phyloP scores from a whole-genome alignment of 2,329 filamentous ascomycete genomes.

The Alternaria triticina region DNA sequence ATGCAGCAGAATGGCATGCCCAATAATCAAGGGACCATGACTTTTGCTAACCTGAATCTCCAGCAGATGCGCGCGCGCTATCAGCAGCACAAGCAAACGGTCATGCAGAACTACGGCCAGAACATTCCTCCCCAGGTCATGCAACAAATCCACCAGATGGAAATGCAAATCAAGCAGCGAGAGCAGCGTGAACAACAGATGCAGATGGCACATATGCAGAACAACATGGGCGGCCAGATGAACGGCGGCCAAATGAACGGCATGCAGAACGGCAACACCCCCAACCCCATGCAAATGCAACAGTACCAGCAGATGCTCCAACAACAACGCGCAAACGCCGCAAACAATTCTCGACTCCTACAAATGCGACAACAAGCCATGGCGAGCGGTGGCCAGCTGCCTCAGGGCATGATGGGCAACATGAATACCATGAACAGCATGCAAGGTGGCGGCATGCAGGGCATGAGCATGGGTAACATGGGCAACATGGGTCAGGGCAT shows the following conservation, averaged over 20 bases:
- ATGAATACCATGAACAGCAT: constrained; percentile 29
- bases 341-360: constrained; percentile 44
- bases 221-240: constrained; percentile 26
- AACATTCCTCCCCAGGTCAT: constrained; percentile 35
- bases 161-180: constrained; percentile 33
- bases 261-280: constrained; percentile 25
- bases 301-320: constrained; percentile 44
- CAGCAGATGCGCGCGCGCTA: constrained; percentile 36
- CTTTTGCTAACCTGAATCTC: constrained; percentile 36
- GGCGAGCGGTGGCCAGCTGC: constrained; percentile 39
- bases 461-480: constrained; percentile 38
- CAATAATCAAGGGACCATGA: constrained; percentile 22
- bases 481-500: constrained; percentile 20
- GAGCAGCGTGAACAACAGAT: constrained; percentile 28
- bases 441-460: constrained; percentile 30
- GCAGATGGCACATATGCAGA: constrained; percentile 27
- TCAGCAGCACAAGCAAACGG: constrained; percentile 29
- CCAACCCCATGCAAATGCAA: constrained; percentile 41
- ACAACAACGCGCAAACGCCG: constrained; percentile 40
- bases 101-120: constrained; percentile 32
- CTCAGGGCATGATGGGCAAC: constrained; percentile 37
- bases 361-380: constrained; percentile 42
- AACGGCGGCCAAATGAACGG: constrained; percentile 32
- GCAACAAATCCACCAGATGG: constrained; percentile 38
- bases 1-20: constrained; percentile 30